Evolutionary conservation across 2,329 filamentous ascomycete species (phyloP).

Genomic region (Cordyceps javanica): DNA sequence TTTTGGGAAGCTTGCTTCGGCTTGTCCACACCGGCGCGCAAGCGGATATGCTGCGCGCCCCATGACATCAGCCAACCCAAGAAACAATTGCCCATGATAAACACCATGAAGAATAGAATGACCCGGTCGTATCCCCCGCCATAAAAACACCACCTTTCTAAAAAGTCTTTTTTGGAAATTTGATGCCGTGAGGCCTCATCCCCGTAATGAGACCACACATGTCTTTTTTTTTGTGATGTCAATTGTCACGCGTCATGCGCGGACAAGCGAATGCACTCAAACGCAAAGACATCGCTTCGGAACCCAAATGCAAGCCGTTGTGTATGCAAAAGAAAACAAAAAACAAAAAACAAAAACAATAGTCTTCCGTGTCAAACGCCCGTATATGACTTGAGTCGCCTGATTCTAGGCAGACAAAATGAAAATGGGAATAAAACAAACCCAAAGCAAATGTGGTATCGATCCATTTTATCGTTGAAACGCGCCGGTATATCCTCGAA

Average conservation of each 20-base stretch:
- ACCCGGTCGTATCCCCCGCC: constrained; percentile 22
- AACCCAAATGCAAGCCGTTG: constrained; percentile 29
- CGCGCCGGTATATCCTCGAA: constrained; percentile 33
- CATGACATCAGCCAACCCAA: constrained; percentile 26
- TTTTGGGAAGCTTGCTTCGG: background rate
- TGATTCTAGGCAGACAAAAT: constrained; percentile 27
- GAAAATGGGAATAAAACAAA: constrained; percentile 23
- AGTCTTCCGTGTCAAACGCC: constrained; percentile 19
- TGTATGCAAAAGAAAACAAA: constrained; percentile 24
- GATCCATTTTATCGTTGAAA: constrained; percentile 34
- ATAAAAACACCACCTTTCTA: constrained; percentile 35
- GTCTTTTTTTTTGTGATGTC: constrained; percentile 7
- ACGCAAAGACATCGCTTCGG: constrained; percentile 20
- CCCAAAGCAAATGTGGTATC: constrained; percentile 40
- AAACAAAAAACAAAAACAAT: background rate
- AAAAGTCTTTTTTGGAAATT: constrained; percentile 42
- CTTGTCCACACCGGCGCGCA: constrained; percentile 17
- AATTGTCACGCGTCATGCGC: constrained; percentile 1
- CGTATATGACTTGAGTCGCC: constrained; percentile 38
- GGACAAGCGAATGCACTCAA: constrained; percentile 36
- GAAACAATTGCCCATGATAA: constrained; percentile 29
- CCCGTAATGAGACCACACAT: constrained; percentile 19
- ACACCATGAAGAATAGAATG: constrained; percentile 14
- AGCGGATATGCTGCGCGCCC: constrained; percentile 27
- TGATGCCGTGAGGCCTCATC: constrained; percentile 43